Percentiles rank a stretch among this genome's conserved stretches.
Evolutionary conservation across 257 asterid species (phyloP).

Genomic region (Solanum clarkiae): DNA sequence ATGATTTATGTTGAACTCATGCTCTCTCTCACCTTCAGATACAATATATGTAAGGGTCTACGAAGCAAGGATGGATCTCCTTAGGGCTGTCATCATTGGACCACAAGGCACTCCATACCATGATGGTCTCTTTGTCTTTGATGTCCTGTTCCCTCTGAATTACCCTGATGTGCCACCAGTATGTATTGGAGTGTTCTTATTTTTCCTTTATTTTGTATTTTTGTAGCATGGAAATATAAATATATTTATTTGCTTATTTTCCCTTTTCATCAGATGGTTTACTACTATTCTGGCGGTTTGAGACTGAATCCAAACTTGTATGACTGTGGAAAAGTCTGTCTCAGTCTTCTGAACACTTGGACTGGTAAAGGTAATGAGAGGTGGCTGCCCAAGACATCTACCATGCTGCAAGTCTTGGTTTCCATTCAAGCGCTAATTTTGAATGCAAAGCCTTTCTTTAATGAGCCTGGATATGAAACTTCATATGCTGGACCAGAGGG

Average conservation of each 20-base stretch:
- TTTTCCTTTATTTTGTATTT: neutral
- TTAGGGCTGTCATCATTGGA: conserved; percentile 46
- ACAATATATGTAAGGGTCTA: conserved; percentile 37
- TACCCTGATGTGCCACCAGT: conserved; percentile 44
- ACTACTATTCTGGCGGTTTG: conserved; percentile 47
- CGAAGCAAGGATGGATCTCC: conserved; percentile 49
- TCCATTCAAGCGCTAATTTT: conserved; percentile 45
- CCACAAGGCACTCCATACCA: conserved; percentile 58
- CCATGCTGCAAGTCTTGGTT: conserved; percentile 49
- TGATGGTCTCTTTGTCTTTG: conserved; percentile 48
- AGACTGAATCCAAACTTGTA: conserved; percentile 45
- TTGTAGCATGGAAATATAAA: neutral
- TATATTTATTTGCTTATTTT: neutral
- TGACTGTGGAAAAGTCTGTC: conserved; percentile 52
- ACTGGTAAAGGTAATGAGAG: conserved; percentile 34
- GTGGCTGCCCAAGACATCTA: conserved; percentile 37
- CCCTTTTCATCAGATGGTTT: conserved; percentile 24
- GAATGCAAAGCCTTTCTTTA: conserved; percentile 37
- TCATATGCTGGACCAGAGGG: conserved; percentile 24
- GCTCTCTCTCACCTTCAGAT: conserved; percentile 10
- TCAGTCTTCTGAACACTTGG: conserved; percentile 53
- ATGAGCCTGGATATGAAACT: conserved; percentile 37
- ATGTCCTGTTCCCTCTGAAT: conserved; percentile 28
- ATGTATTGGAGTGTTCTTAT: neutral
- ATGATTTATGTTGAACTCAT: neutral